These are phyloP conservation scores for Epichloe glyceriae DNA, from an alignment of 2,329 filamentous ascomycete genomes.

Conservation along the genomic window DNA sequence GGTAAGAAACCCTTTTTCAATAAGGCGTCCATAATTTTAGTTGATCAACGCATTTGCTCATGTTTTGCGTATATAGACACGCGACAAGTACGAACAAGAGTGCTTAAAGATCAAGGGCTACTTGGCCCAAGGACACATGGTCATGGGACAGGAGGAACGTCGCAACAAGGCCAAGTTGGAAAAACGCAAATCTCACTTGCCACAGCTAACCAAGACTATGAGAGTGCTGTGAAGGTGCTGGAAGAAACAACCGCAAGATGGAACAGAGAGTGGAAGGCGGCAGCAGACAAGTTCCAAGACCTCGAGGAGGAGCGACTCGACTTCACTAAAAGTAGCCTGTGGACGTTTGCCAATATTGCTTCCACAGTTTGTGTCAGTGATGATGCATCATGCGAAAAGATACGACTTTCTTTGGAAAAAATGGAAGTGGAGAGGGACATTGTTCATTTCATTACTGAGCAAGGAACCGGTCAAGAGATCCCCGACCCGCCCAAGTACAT, in stretches of 20 bases:
- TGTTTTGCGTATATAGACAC: conserved; percentile 40
- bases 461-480: conserved; percentile 90
- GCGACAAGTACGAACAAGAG: conserved; percentile 93
- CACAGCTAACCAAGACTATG: conserved; percentile 83
- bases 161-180: conserved; percentile 98
- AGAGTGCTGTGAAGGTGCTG: conserved; percentile 79
- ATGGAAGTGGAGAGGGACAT: conserved; percentile 98
- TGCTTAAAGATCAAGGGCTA: conserved; percentile 98
- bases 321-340: conserved; percentile 94
- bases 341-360: conserved; percentile 94
- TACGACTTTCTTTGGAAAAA: conserved; percentile 80
- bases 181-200: conserved; percentile 96
- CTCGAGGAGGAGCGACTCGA: conserved; percentile 94
- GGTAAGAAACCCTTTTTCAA: conserved; percentile 30
- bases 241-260: conserved; percentile 91
- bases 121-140: conserved; percentile 96
- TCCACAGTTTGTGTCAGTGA: conserved; percentile 97
- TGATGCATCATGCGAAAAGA: conserved; percentile 92
- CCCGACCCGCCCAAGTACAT: conserved; percentile 96
- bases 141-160: conserved; percentile 97
- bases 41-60: background rate
- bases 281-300: conserved; percentile 98
- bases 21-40: too few relatives aligned
- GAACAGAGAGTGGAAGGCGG: conserved; percentile 98
- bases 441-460: conserved; percentile 70